These are phyloP conservation scores for Aspergillus asperescens DNA, from an alignment of 495 filamentous ascomycete species.

Conservation along the genomic window DNA sequence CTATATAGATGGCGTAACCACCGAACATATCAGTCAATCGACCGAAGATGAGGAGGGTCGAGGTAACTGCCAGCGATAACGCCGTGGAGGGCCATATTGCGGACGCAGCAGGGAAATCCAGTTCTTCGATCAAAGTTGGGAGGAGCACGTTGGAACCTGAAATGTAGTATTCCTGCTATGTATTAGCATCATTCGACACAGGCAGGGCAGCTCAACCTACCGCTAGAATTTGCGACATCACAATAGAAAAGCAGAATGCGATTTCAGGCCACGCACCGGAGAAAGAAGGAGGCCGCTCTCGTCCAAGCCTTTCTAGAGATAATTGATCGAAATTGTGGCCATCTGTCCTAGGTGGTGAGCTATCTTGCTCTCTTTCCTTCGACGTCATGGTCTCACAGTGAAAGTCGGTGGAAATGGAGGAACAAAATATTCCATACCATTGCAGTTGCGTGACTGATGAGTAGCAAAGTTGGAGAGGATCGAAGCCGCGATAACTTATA, in stretches of 20 bases:
- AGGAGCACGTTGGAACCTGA: slow-evolving; percentile 82
- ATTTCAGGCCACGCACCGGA: slow-evolving; percentile 54
- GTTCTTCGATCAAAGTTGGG: slow-evolving; percentile 56
- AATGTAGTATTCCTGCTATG: slow-evolving; percentile 63
- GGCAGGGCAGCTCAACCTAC: slow-evolving; percentile 29
- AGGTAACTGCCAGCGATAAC: slow-evolving; percentile 66
- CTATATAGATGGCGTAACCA: slow-evolving; percentile 64
- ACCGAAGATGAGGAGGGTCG: slow-evolving; percentile 72
- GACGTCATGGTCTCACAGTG: not conserved
- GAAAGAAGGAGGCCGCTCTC: slow-evolving; percentile 66
- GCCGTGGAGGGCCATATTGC: slow-evolving; percentile 77
- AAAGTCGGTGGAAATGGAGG: not conserved
- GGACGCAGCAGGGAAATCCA: slow-evolving; percentile 59
- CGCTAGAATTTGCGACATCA: slow-evolving; percentile 68
- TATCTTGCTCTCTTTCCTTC: not conserved
- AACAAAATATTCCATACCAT: not conserved
- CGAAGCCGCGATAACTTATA: not conserved
- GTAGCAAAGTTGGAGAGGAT: not conserved
- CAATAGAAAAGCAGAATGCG: slow-evolving; percentile 66
- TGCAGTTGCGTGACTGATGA: not conserved
- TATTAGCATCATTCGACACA: not conserved
- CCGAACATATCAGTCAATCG: slow-evolving; percentile 74
- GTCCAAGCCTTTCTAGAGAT: slow-evolving; percentile 44
- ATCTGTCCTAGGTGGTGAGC: not conserved
- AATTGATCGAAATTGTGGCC: not conserved